Conservation (phyloP, 768 basidiomycete species). For the Mycena crocata region DNA sequence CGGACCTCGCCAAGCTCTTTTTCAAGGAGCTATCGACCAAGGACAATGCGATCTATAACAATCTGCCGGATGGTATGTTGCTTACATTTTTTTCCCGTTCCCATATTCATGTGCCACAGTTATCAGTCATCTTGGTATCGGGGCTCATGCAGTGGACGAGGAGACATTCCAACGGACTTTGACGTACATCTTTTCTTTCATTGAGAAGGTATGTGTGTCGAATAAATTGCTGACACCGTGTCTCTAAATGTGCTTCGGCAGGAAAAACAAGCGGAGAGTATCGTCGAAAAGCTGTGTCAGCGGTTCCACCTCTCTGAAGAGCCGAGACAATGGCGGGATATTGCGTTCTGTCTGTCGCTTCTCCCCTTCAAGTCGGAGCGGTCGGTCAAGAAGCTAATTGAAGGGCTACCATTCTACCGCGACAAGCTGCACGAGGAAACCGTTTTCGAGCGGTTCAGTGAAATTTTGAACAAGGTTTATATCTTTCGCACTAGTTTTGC, state of each 20-base stretch:
- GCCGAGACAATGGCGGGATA: constrained; percentile 96
- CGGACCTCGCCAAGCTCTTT: constrained; percentile 97
- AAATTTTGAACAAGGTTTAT: constrained; percentile 89
- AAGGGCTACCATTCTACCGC: constrained; percentile 91
- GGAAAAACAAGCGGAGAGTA: constrained; percentile 98
- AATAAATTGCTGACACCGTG: neutral
- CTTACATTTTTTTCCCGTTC: neutral
- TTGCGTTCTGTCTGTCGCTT: constrained; percentile 93
- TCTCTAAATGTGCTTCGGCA: constrained; percentile 41
- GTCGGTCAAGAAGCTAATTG: constrained; percentile 95
- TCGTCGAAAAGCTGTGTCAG: constrained; percentile 98
- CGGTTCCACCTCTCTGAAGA: constrained; percentile 91
- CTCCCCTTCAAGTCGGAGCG: constrained; percentile 97
- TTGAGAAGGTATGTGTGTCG: constrained; percentile 81
- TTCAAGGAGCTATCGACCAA: constrained; percentile 96
- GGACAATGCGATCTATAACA: constrained; percentile 99
- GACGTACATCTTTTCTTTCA: constrained; percentile 95
- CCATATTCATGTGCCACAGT: constrained; percentile 57
- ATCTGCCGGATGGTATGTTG: constrained; percentile 88
- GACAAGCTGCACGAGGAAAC: constrained; percentile 93
- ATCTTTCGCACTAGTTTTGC: neutral
- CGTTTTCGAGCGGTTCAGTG: constrained; percentile 85
- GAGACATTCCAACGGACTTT: constrained; percentile 93
- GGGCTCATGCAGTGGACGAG: constrained; percentile 93
- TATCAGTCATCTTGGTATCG: constrained; percentile 93